These are phyloP conservation scores for Sporothrix luriei DNA, from an alignment of 2,329 filamentous ascomycete genomes.

Conservation along the genomic window DNA sequence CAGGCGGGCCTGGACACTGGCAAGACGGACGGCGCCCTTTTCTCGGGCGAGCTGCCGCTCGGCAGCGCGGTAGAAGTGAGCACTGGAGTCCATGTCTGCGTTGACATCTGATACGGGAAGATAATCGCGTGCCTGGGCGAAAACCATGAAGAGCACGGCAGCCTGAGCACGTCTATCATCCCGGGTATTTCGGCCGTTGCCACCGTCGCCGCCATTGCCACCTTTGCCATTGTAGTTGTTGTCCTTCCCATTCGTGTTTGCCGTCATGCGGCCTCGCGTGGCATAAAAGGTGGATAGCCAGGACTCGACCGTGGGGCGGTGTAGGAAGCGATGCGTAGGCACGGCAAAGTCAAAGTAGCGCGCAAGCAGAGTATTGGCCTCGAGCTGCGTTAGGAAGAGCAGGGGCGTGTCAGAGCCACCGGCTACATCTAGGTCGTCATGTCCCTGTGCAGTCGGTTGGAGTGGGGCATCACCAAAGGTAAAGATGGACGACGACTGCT, in stretches of 20 bases:
- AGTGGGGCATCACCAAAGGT: constrained; percentile 51
- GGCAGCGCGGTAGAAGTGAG: constrained; percentile 43
- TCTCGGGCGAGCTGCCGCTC: constrained; percentile 47
- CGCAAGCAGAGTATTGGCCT: constrained; percentile 6
- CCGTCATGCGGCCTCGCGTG: constrained; percentile 41
- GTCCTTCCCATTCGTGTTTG: neutral
- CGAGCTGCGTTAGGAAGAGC: constrained; percentile 22
- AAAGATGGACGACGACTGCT: constrained; percentile 49
- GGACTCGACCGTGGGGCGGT: constrained; percentile 47
- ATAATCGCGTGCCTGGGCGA: constrained; percentile 44
- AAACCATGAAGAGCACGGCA: constrained; percentile 46
- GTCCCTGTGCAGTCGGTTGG: constrained; percentile 15
- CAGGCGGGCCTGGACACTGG: constrained; percentile 48
- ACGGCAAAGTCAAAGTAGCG: constrained; percentile 50
- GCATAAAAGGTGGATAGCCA: constrained; percentile 53
- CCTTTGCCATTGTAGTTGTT: neutral
- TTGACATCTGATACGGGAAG: neutral
- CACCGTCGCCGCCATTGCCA: no score
- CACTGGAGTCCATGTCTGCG: constrained; percentile 35
- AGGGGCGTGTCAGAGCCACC: neutral
- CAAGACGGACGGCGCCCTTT: constrained; percentile 45
- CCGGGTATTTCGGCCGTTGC: neutral
- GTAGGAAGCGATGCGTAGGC: constrained; percentile 50
- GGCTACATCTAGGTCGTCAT: neutral
- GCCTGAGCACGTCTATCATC: constrained; percentile 28